phyloP scores from a whole-genome alignment of 108 stramenopile species.

The Cyclostephanos invisitatus region DNA sequence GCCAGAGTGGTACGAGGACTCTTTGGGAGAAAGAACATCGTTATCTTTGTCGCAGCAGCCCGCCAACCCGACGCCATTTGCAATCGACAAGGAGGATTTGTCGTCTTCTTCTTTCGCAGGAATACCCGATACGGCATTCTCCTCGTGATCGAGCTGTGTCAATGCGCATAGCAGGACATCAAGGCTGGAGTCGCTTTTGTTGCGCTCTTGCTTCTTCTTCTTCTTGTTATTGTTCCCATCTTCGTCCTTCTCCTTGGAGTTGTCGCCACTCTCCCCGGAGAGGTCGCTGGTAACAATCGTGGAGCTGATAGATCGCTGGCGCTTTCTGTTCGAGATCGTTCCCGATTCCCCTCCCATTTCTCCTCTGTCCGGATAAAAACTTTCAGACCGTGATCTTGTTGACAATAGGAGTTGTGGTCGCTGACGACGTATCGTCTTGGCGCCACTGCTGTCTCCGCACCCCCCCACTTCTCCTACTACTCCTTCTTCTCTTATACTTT shows the following conservation, averaged over 20 bases:
- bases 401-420: not conserved
- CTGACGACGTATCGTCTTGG: too few relatives aligned
- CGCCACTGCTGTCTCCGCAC: too few relatives aligned
- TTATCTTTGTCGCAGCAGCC: not conserved
- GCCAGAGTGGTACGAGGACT: not conserved
- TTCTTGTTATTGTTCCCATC: not conserved
- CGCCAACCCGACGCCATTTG: not conserved
- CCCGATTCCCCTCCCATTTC: slow-evolving; percentile 24
- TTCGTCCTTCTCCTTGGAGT: not conserved
- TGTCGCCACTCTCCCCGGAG: not conserved
- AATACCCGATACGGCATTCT: slow-evolving; percentile 6
- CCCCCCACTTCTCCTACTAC: not conserved
- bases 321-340: slow-evolving; percentile 15
- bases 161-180: slow-evolving; percentile 31
- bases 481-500: not conserved
- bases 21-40: not conserved
- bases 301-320: not conserved
- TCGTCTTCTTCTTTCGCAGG: not conserved
- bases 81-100: slow-evolving; percentile 4
- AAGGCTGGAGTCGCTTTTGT: slow-evolving; percentile 23
- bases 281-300: not conserved
- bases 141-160: slow-evolving; percentile 21
- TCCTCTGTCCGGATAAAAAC: not conserved
- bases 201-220: not conserved
- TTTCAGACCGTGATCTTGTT: not conserved